A percentile compares a stretch with the other conserved stretches of the same genome.
phyloP scores from a whole-genome alignment of 768 basidiomycete genomes.

The Pleurotus pulmonarius region DNA sequence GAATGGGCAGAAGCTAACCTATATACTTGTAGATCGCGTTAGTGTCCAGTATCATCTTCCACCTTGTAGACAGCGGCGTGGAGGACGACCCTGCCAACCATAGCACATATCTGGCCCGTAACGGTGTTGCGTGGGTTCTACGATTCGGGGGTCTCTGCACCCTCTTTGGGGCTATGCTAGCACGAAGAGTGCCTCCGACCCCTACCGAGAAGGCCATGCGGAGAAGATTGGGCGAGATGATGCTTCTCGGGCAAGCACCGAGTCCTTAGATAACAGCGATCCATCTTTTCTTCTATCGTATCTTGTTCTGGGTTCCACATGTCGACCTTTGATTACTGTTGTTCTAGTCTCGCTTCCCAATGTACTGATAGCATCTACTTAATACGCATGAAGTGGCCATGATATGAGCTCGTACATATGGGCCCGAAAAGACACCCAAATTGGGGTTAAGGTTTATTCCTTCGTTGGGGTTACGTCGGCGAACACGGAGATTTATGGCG shows the following conservation, averaged over 20 bases:
- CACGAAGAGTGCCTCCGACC: conserved; percentile 83
- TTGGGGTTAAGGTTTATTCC: conserved; percentile 3
- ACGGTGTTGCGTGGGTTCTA: conserved; percentile 91
- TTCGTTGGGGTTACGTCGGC: background rate
- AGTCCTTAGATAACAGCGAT: conserved; percentile 30
- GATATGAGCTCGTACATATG: background rate
- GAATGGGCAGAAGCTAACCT: conserved; percentile 5
- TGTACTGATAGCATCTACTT: conserved; percentile 9
- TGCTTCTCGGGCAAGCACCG: conserved; percentile 62
- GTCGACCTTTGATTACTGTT: too few species aligned
- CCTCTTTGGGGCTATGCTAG: conserved; percentile 74
- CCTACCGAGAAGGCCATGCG: conserved; percentile 90
- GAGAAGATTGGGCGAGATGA: conserved; percentile 75
- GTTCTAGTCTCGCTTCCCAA: too few species aligned
- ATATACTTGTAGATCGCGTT: conserved; percentile 63
- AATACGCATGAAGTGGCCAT: background rate
- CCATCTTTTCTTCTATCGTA: background rate
- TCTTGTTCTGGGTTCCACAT: conserved; percentile 9
- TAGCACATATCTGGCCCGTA: conserved; percentile 71
- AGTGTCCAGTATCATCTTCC: conserved; percentile 85
- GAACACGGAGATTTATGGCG: background rate
- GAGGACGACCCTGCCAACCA: conserved; percentile 40
- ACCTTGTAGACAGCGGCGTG: conserved; percentile 62
- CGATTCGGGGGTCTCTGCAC: conserved; percentile 90
- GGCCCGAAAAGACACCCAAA: background rate